Evolutionary conservation across 2,329 filamentous ascomycete species (phyloP), one percentile per base, ranked within the genome.

Genomic region (Cryphonectria parasitica): DNA sequence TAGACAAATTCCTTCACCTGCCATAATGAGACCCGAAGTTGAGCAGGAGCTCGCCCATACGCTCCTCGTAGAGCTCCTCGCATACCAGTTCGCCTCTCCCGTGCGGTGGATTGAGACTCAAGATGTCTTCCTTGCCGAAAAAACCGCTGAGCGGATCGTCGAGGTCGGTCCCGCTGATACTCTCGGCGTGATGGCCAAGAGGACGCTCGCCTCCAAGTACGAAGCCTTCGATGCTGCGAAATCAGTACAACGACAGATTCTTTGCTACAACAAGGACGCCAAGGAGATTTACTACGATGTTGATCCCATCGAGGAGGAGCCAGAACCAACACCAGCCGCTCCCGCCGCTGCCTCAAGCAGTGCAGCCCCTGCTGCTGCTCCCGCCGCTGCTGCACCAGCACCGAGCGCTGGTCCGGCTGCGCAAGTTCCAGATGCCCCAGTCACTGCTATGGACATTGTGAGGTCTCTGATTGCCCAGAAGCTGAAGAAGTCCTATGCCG

Each of bases 41-140:
- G 95, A 99, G 90, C 96, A 99, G 85, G 96, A 99, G 87, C 93
- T 99, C 83, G 92, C 96, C 80, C 95, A 99, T 84, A 98, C 95
- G 76, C 90, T 99, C 83, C 92, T 99, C 80, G 93, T 99, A 75
- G 96, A 99, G 90, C 93, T 99, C 75, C 90, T 99, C 77, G 96
- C 96, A 86, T 99, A 98, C 84, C 96, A 99, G 82, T 99, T 99
- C 83, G 96, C 96, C 78, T 98, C 95, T 68, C 96, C 96, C 66
- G 96, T 99, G 77, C 91, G 96, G 90, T 99, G 96, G 96, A 99
- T 99, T 83, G 96, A 99, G 85, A 99, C 96, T 69, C 96, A 99
- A 85, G 96, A 99, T 95, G 96, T 99, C 77, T 96, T 99, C 79
- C 92, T 99, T 77, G 95, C 92, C 75, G 94, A 98, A 83, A 96